phyloP scores from a whole-genome alignment of 495 filamentous ascomycete species.

The Evansstolkia leycettana region DNA sequence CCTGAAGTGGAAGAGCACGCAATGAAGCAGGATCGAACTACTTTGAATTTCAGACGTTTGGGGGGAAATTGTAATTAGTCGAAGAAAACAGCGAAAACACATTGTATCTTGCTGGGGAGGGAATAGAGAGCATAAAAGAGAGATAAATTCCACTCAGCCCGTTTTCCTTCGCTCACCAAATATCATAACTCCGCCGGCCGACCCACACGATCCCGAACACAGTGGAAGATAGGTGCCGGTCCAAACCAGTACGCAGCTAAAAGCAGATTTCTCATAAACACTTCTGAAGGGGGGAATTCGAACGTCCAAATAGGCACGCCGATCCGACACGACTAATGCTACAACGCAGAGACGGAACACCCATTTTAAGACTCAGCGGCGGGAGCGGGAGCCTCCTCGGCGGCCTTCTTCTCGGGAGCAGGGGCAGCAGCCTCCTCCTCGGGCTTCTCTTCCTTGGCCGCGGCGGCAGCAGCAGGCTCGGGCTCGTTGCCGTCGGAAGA shows the following conservation, averaged over 20 bases:
- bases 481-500: constrained; percentile 84
- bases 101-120: constrained; percentile 36
- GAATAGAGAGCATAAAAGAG: constrained; percentile 38
- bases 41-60: constrained; percentile 10
- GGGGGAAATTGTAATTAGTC: constrained; percentile 3
- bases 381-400: constrained; percentile 26
- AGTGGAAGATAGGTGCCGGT: constrained; percentile 29
- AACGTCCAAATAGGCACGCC: constrained; percentile 22
- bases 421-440: constrained; percentile 42
- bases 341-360: constrained; percentile 13
- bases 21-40: constrained; percentile 4
- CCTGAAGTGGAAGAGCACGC: constrained; percentile 1
- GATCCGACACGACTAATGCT: constrained; percentile 18
- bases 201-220: constrained; percentile 29
- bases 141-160: constrained; percentile 38
- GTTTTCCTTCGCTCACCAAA: constrained; percentile 37
- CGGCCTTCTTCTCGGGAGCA: constrained; percentile 31
- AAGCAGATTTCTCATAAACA: constrained; percentile 25
- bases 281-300: constrained; percentile 29
- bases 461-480: constrained; percentile 44
- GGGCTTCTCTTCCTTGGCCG: constrained; percentile 53
- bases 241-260: constrained; percentile 31
- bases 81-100: constrained; percentile 21
- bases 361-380: constrained; percentile 26
- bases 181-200: constrained; percentile 40